Conservation (phyloP, 2,329 filamentous ascomycete genomes). For the Taxawa tesnikishii region DNA sequence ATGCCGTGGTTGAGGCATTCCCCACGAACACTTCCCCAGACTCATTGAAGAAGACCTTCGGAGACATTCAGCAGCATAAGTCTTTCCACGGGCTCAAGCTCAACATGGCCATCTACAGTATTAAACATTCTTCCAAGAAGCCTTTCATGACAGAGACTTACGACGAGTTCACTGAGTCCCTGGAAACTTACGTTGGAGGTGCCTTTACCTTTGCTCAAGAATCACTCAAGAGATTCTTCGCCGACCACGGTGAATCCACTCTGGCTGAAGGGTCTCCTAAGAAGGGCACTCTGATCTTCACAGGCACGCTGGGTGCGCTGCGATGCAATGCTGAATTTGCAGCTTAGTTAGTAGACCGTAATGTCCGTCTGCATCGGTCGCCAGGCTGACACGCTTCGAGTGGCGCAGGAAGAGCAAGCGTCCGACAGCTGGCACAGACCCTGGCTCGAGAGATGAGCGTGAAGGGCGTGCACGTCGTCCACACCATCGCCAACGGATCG, state of each 20-base stretch:
- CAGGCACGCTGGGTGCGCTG: conserved; percentile 39
- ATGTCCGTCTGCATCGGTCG: too few species aligned
- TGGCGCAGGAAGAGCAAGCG: conserved; percentile 39
- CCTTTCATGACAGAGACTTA: conserved; percentile 43
- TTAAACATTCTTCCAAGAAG: conserved; percentile 43
- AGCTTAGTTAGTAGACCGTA: too few species aligned
- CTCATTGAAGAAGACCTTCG: conserved; percentile 36
- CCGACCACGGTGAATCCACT: conserved; percentile 35
- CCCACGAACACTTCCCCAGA: conserved; percentile 37
- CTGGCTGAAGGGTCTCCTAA: conserved; percentile 36
- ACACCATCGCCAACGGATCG: conserved; percentile 44
- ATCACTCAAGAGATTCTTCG: conserved; percentile 38
- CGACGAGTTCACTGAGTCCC: conserved; percentile 33
- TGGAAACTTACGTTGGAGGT: conserved; percentile 42
- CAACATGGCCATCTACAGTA: conserved; percentile 40
- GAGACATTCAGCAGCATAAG: conserved; percentile 33
- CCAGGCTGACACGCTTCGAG: too few species aligned
- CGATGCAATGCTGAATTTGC: conserved; percentile 42
- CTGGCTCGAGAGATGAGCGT: conserved; percentile 44
- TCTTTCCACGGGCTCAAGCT: conserved; percentile 40
- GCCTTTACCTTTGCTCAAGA: conserved; percentile 45
- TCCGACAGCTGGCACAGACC: conserved; percentile 43
- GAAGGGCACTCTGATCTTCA: conserved; percentile 47
- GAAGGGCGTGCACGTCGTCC: conserved; percentile 46
- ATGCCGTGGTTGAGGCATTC: conserved; percentile 38